These are phyloP conservation scores for Rusavskia elegans DNA, from an alignment of 495 filamentous ascomycete species.

Conservation along the genomic window DNA sequence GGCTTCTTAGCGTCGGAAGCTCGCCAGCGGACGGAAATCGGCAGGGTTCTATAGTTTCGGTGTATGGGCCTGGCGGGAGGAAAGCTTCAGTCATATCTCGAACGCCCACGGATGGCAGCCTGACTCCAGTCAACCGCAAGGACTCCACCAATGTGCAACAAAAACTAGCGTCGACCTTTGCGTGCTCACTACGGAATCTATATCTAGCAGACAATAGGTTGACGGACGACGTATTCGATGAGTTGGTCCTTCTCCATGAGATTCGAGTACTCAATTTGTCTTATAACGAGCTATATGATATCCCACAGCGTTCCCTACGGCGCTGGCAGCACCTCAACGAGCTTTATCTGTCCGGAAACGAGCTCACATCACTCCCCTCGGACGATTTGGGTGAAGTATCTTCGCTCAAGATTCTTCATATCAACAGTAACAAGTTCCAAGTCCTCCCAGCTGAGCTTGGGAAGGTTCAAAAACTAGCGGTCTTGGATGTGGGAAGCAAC, in stretches of 20 bases:
- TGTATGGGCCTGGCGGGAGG: constrained; percentile 55
- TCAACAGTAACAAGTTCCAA: constrained; percentile 96
- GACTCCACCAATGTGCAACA: constrained; percentile 66
- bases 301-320: constrained; percentile 73
- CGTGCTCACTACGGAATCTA: constrained; percentile 63
- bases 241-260: constrained; percentile 68
- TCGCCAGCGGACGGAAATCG: constrained; percentile 51
- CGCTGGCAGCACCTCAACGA: constrained; percentile 80
- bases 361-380: constrained; percentile 75
- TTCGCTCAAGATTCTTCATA: constrained; percentile 73
- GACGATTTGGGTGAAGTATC: constrained; percentile 86
- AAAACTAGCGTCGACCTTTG: constrained; percentile 67
- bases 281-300: constrained; percentile 85
- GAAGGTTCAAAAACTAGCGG: constrained; percentile 76
- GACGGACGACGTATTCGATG: constrained; percentile 85
- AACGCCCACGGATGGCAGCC: constrained; percentile 38
- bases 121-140: constrained; percentile 55
- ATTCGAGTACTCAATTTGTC: constrained; percentile 83
- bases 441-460: constrained; percentile 90
- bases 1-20: constrained; percentile 54
- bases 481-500: constrained; percentile 92
- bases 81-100: constrained; percentile 74
- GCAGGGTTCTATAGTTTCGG: constrained; percentile 67
- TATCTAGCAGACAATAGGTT: constrained; percentile 88
- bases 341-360: constrained; percentile 90